These are phyloP conservation scores for Capsella rubella DNA, from an alignment of 441 rosid species.

Conservation along the genomic window DNA sequence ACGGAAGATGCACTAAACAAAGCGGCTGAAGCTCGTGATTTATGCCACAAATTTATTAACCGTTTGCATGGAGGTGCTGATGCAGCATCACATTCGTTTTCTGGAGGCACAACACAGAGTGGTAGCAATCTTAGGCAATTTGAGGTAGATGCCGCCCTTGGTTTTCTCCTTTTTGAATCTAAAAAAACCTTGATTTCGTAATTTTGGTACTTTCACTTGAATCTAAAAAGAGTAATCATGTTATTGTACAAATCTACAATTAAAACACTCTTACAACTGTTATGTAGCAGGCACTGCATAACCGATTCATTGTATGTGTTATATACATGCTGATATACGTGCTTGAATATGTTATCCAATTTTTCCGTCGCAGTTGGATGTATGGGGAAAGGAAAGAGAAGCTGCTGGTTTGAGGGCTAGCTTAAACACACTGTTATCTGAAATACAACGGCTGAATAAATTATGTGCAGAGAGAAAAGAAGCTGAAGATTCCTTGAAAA, in stretches of 20 bases:
- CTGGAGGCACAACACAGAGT: conserved; percentile 67
- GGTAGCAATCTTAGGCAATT: conserved; percentile 78
- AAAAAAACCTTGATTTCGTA: conserved; percentile 1
- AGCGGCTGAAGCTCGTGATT: conserved; percentile 87
- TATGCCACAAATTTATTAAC: conserved; percentile 71
- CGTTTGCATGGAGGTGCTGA: conserved; percentile 76
- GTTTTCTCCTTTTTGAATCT: conserved; percentile 26
- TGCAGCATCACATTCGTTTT: conserved; percentile 56
- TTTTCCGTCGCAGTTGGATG: conserved; percentile 72
- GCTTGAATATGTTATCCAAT: conserved; percentile 24
- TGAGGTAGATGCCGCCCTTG: conserved; percentile 60
- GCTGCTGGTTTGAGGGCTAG: conserved; percentile 89
- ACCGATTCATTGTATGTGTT: conserved; percentile 2
- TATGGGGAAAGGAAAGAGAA: conserved; percentile 97
- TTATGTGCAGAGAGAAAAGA: conserved; percentile 94
- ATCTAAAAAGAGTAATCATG: not conserved
- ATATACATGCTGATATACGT: conserved; percentile 13
- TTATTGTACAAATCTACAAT: conserved; percentile 3
- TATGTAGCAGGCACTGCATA: not conserved
- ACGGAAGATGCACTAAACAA: conserved; percentile 92
- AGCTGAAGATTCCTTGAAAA: conserved; percentile 87
- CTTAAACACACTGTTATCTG: conserved; percentile 82
- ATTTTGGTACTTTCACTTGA: conserved; percentile 19
- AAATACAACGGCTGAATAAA: conserved; percentile 81
- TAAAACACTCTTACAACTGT: not conserved